These are phyloP conservation scores for Rhododendron ferrugineum DNA, from an alignment of 148 eudicot genomes.

Conservation along the genomic window DNA sequence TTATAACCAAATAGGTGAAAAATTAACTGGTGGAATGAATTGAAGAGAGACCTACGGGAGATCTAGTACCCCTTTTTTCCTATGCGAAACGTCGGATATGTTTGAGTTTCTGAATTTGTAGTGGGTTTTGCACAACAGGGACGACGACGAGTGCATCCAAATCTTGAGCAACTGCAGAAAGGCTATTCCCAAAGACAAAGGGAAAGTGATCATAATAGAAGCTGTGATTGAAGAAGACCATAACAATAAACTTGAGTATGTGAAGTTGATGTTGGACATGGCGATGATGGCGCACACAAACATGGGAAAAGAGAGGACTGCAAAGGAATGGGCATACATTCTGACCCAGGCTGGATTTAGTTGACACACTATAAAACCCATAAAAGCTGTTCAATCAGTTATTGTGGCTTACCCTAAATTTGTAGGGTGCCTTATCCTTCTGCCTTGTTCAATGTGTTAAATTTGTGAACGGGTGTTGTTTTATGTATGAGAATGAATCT, in stretches of 20 bases:
- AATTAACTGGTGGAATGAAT: too few species aligned
- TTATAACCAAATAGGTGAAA: too few species aligned
- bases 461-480: too few species aligned
- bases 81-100: too few species aligned
- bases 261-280: conserved; percentile 59
- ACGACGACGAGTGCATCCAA: too few species aligned
- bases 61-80: too few species aligned
- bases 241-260: conserved; percentile 30
- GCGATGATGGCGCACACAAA: conserved; percentile 77
- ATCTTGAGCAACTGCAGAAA: too few species aligned
- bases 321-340: conserved; percentile 50
- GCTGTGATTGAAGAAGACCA: conserved; percentile 16
- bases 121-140: too few species aligned
- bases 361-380: conserved; percentile 27
- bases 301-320: conserved; percentile 63
- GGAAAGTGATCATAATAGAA: too few species aligned
- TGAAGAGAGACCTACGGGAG: too few species aligned
- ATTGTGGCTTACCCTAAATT: conserved; percentile 49
- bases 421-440: neutral
- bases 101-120: too few species aligned
- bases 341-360: conserved; percentile 44
- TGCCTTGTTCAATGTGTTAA: neutral
- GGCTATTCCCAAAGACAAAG: too few species aligned
- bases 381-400: conserved; percentile 40
- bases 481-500: neutral